Evolutionary conservation across 805 yeast genomes (phyloP), one percentile per base, ranked within the genome.

Genomic region (Candida boleticola): DNA sequence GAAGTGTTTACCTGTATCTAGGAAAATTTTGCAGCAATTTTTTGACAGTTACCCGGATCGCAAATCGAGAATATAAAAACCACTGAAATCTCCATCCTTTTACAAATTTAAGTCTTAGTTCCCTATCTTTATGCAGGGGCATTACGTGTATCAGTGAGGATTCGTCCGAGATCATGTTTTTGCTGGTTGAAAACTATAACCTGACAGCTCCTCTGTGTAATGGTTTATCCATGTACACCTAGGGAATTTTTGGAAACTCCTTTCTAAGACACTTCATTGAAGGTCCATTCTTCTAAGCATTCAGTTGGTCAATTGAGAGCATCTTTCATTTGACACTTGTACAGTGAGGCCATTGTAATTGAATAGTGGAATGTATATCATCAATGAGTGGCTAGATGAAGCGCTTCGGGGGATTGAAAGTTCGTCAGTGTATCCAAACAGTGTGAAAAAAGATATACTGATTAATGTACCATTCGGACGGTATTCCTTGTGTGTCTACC

Each of bases 111-210:
- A 44, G 39, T 55, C 55, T 64, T 63, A 50, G 49, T 52, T 72
- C 75, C 64, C 66, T 74, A 87, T 90, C 97, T 84, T 92, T 92
- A 89, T 92, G 98, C 99, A 85, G 85, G 99, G 98, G 98, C 96
- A 92, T 89, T 92, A 93, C 98, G 96, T 96, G 95, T 89, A 89
- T 92, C 98, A 90, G 96, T 92, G 99, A 92, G 98, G 99, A 93
- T 89, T 90, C 96, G 97, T 93, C 99, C 98, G 99, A 92, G 99
- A 89, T 90, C 95, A 96, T 92, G 98, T 93, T 88, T 92, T 92
- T 92, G 99, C 99, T 92, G 96, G 97, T 92, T 93, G 97, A 93
- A 92, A 93, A 88, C 90, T 88, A 81, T 82, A 84, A 85, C 93
- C 90, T 80, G 92, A 90, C 96, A 84, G 78, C 77, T 80, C 83